Evolutionary conservation across 208 protist genomes (phyloP).

Genomic region (Leishmania mexicana): DNA sequence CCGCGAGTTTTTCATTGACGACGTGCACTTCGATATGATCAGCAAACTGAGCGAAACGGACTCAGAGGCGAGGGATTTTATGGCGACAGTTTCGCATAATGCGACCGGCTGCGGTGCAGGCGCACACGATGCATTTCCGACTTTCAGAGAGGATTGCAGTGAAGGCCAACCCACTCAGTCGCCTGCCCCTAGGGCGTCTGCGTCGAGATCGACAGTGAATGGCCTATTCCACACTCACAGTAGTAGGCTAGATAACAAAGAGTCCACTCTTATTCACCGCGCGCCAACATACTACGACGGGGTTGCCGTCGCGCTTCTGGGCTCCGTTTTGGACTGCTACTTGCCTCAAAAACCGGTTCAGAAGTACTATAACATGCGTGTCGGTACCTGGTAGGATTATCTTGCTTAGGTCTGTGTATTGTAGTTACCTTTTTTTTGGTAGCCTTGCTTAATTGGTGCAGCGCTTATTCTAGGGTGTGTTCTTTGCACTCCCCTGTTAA

Average conservation of each 20-base stretch:
- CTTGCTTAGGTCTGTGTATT: background rate
- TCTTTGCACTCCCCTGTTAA: background rate
- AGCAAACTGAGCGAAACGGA: conserved; percentile 29
- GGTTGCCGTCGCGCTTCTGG: conserved; percentile 76
- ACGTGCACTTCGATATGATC: conserved; percentile 65
- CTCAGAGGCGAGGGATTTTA: conserved; percentile 7
- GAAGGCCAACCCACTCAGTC: background rate
- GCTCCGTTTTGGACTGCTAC: conserved; percentile 87
- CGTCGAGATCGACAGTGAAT: background rate
- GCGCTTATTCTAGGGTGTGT: background rate
- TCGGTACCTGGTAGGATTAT: conserved; percentile 41
- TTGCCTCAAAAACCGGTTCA: conserved; percentile 70
- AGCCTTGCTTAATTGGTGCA: background rate
- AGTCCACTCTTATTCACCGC: conserved; percentile 6
- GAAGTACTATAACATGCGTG: conserved; percentile 75
- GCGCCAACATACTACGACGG: conserved; percentile 76
- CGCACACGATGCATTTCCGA: background rate
- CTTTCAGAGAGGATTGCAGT: background rate
- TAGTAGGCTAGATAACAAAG: background rate
- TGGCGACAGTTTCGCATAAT: conserved; percentile 5
- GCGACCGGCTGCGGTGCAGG: background rate
- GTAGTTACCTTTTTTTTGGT: background rate
- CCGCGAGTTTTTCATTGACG: conserved; percentile 76
- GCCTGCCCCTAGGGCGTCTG: too few relatives aligned
- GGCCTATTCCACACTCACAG: background rate